Percentiles rank a stretch among this genome's conserved stretches.
phyloP scores from a whole-genome alignment of 1,284 basidiomycete species.

The Cutaneotrichosporon spelunceum region DNA sequence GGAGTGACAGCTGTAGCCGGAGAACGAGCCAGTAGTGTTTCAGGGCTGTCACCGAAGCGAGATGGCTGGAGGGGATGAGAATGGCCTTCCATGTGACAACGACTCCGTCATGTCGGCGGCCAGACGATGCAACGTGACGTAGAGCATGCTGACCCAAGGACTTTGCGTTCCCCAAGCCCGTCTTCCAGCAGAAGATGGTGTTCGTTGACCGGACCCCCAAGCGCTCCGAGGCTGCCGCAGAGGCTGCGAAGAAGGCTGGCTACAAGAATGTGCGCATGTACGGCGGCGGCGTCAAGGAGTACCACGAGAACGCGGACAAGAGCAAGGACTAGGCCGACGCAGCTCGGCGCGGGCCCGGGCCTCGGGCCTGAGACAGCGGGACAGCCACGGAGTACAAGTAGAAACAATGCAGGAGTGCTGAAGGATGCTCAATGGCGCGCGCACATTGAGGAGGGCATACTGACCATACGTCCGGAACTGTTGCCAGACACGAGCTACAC shows the following conservation, averaged over 20 bases:
- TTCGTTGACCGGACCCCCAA: constrained; percentile 89
- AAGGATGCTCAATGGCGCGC: not conserved
- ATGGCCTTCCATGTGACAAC: too few relatives aligned
- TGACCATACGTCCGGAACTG: not conserved
- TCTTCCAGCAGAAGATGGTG: constrained; percentile 66
- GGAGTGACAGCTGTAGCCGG: not conserved
- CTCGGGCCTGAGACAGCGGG: too few relatives aligned
- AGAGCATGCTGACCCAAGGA: constrained; percentile 30
- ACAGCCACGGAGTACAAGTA: not conserved
- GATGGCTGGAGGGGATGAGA: too few relatives aligned
- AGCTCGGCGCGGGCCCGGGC: too few relatives aligned
- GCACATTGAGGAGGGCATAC: not conserved
- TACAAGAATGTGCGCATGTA: constrained; percentile 80
- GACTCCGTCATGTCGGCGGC: not conserved
- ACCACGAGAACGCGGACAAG: constrained; percentile 13
- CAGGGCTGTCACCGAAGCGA: too few relatives aligned
- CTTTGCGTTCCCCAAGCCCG: constrained; percentile 77
- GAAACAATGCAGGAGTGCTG: not conserved
- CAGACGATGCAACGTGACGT: not conserved
- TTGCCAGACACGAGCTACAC: too few relatives aligned
- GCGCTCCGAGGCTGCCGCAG: constrained; percentile 71
- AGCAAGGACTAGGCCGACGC: constrained; percentile 3
- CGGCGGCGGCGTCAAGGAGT: constrained; percentile 32
- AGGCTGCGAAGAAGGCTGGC: constrained; percentile 75
- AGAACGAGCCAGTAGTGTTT: not conserved